A percentile compares a stretch with the other conserved stretches of the same genome.
Conservation (phyloP, 148 eudicot genomes). For the Diospyros lotus region DNA sequence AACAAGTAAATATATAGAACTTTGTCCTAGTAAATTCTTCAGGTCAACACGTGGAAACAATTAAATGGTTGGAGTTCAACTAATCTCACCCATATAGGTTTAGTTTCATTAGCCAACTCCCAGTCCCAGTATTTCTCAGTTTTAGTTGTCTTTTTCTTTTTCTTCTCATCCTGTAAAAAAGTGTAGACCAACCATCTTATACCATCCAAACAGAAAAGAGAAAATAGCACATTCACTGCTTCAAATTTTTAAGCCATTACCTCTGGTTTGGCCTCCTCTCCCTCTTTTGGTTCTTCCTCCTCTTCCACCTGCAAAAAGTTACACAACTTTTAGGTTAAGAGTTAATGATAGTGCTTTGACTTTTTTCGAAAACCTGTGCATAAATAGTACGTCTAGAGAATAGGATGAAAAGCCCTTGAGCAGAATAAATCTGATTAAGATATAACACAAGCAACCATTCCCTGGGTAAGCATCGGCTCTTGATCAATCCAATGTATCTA, state of each 20-base stretch:
- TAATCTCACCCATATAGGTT: conserved; percentile 90
- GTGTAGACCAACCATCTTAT: neutral
- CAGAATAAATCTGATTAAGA: too few species aligned
- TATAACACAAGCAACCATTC: too few species aligned
- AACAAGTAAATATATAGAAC: neutral
- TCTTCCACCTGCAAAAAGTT: conserved; percentile 74
- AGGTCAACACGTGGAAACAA: neutral
- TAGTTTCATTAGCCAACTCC: conserved; percentile 92
- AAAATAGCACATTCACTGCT: neutral
- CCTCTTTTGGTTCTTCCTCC: conserved; percentile 84
- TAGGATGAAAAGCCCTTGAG: neutral
- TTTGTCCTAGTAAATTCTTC: neutral
- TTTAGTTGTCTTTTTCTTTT: conserved; percentile 65
- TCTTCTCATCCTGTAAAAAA: conserved; percentile 65
- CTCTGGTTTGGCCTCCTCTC: conserved; percentile 78
- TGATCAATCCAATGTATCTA: neutral
- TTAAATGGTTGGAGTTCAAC: neutral
- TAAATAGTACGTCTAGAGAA: neutral
- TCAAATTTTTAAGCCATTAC: conserved; percentile 27
- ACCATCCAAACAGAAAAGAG: neutral
- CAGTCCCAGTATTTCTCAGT: conserved; percentile 99
- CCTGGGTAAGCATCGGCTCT: neutral
- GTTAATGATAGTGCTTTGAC: neutral
- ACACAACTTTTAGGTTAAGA: too few species aligned
- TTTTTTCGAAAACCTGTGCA: neutral